A percentile compares a stretch with the other conserved stretches of the same genome.
phyloP scores from a whole-genome alignment of 1,284 basidiomycete species.

The Chalciporus sp. region DNA sequence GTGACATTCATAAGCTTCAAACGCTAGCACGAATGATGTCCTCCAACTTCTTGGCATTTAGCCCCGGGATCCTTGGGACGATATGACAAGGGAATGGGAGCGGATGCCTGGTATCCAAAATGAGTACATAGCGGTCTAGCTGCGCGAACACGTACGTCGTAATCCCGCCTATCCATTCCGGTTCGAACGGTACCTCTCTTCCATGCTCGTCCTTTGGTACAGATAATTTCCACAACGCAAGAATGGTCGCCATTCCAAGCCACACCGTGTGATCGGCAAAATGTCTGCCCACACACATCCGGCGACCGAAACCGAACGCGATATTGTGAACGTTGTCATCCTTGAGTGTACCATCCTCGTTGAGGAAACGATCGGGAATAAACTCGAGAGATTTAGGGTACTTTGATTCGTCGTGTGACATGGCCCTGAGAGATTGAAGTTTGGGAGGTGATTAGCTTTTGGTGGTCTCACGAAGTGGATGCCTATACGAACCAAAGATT shows the following conservation, averaged over 20 bases:
- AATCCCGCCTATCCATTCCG: slow-evolving; percentile 11
- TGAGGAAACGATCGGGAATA: slow-evolving; percentile 21
- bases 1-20: background rate
- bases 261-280: slow-evolving; percentile 18
- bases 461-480: background rate
- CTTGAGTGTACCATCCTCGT: slow-evolving; percentile 17
- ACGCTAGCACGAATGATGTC: slow-evolving; percentile 2
- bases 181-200: slow-evolving; percentile 6
- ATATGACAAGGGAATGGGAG: slow-evolving; percentile 18
- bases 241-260: slow-evolving; percentile 15
- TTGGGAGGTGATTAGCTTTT: background rate
- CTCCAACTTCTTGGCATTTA: slow-evolving; percentile 4
- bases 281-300: slow-evolving; percentile 17
- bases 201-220: slow-evolving; percentile 13
- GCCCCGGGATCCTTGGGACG: slow-evolving; percentile 6
- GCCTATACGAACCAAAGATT: slow-evolving; percentile 16
- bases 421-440: slow-evolving; percentile 11
- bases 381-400: slow-evolving; percentile 19
- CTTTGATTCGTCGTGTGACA: slow-evolving; percentile 16
- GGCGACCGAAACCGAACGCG: slow-evolving; percentile 22
- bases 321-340: slow-evolving; percentile 13
- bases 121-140: background rate
- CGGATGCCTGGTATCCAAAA: slow-evolving; percentile 4
- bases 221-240: slow-evolving; percentile 18
- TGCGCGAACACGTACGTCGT: slow-evolving; percentile 9